Base-by-base conservation (phyloP, 2,329 filamentous ascomycete genomes). In the Exophiala sp. region DNA sequence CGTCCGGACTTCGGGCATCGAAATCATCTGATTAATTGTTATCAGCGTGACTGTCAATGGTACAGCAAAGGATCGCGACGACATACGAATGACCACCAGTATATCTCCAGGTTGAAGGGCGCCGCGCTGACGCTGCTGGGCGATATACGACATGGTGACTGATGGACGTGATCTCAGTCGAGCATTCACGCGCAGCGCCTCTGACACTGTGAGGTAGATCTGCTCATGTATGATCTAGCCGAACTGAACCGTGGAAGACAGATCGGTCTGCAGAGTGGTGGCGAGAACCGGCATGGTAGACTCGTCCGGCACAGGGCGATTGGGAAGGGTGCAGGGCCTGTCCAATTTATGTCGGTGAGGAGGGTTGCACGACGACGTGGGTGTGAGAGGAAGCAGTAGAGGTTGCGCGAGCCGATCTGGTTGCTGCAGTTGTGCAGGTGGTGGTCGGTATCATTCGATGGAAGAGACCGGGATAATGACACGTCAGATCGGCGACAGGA, bases 1-100 rank as follows among this genome's bases (percentile, higher is more conserved):
- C 93, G 70, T 98, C 93, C 50, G 87, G 85, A 68, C 89, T 94
- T 60, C 93, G 83, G 50, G 91, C 90, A 60, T 83, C 75, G 68
- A 98, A 97, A 70, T 96, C 89, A 71, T 98, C 88, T 95, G 59
- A n/a, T 45, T 22, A 7, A 41, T 58, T 40, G 13, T 14, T 13
- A n/a, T 37, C 34, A 29, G 24, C 10, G 2, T 32, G 14, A 4
- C 10, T 29, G 9, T 32, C 7, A 11, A 21, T 6, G 40, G 29
- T 41, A 23, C 29, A 34, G 24, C 30, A 16, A 16, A 14, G n/a
- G 29, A 27, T 34, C 37, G 43, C 22, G 18, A n/a, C 32, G 19
- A 71, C 71, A 64, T 65, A 73, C 71, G 71, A 58, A 72, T 62
- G 53, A 72, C 71, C 10, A 72, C 62, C 21, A 73, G 62, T 50